Evolutionary conservation across 2,329 filamentous ascomycete genomes (phyloP), one percentile per base, ranked within the genome.

Genomic region (Dactylellina leptospora): DNA sequence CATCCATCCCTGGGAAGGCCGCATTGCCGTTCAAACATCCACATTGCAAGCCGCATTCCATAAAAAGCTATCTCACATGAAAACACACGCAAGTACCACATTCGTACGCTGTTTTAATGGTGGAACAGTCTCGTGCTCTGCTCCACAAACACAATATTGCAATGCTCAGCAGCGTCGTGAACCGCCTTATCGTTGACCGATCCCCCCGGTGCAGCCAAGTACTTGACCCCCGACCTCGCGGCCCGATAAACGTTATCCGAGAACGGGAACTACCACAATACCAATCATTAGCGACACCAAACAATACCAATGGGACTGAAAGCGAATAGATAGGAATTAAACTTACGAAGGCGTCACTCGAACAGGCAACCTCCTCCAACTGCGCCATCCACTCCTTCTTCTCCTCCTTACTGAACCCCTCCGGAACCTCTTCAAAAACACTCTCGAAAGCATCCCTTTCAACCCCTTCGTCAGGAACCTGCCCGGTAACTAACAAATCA

Each of bases 211-310:
- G 93, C 93, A 60, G 95, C 93, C 78, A 97, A 91, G 83, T 96
- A 99, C 84, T 96, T 97, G 79, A 87, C 92, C 53, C 95, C 95
- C 20, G 92, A 96, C 77, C 92, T 86, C 74, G 87, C 88, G 55
- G 92, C 91, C 76, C 95, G 88, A 87, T 96, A 97, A 75, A 99
- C 90, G 78, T 99, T 99, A 84, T 99, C 95, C 78, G 92, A 91
- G 82, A 99, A 99, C 76, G 95, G 95, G 87, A 99, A 99, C 90
- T 92, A 58, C 20, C 16, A 40, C 8, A 51, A 54, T 38, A 16
- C 5, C 51, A n/a, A 25, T 23, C n/a, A 53, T 42, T 36, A 56
- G 40, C 40, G 74, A 50, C 4, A 8, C 27, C 16, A 1, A 23
- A 25, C 11, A n/a, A 40, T 40, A 61, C 20, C 9, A 38, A 40